phyloP scores from a whole-genome alignment of 148 eudicot species.

The Camellia lanceoleosa region DNA sequence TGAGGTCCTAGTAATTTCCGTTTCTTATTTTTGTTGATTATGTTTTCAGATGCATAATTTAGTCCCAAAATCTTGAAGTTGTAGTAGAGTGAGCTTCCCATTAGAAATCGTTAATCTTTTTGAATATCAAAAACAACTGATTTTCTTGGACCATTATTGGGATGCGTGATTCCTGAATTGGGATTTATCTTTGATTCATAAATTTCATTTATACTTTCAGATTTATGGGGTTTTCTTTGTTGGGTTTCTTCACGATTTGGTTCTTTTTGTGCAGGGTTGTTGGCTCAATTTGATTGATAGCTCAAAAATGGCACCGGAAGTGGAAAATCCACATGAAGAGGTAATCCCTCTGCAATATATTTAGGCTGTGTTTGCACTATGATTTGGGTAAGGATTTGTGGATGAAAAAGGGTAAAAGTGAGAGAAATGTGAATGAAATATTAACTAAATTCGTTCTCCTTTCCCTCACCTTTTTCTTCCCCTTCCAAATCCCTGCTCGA shows the following conservation, averaged over 20 bases:
- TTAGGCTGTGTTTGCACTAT: too few relatives aligned
- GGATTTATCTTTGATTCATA: not conserved
- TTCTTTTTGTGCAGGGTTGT: not conserved
- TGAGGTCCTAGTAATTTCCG: not conserved
- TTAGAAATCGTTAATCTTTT: not conserved
- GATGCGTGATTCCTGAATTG: not conserved
- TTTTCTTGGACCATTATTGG: not conserved
- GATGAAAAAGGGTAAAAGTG: too few relatives aligned
- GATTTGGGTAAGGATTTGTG: too few relatives aligned
- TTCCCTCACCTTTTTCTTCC: too few relatives aligned
- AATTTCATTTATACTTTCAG: not conserved
- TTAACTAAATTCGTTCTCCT: too few relatives aligned
- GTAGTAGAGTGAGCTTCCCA: not conserved
- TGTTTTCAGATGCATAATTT: not conserved
- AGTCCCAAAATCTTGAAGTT: not conserved
- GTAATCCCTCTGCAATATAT: slow-evolving; percentile 8
- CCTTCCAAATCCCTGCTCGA: not conserved
- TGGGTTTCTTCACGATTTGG: not conserved
- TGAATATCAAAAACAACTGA: too few relatives aligned
- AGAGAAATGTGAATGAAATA: too few relatives aligned
- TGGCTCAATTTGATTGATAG: not conserved
- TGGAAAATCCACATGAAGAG: slow-evolving; percentile 28
- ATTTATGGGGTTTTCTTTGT: not conserved
- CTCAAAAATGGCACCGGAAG: slow-evolving; percentile 27
- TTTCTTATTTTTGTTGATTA: not conserved